A percentile compares a stretch with the other conserved stretches of the same genome.
These are phyloP conservation scores for Euclidium syriacum DNA, from an alignment of 345 rosid genomes.

Conservation along the genomic window DNA sequence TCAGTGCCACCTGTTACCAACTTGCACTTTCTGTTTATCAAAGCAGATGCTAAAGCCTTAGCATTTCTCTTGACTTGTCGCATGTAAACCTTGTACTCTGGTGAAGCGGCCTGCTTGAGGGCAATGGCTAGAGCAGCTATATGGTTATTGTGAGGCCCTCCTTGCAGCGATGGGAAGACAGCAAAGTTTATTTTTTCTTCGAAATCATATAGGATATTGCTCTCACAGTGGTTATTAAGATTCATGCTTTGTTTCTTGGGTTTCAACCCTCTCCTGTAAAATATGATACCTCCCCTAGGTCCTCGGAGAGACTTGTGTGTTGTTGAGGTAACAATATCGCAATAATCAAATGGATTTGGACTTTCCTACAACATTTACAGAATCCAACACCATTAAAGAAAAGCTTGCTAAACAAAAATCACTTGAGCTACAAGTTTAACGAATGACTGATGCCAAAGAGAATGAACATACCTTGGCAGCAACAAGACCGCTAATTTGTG, in stretches of 20 bases:
- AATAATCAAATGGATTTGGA: conserved; percentile 71
- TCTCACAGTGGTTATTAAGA: conserved; percentile 49
- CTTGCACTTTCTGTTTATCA: conserved; percentile 65
- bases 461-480: conserved; percentile 70
- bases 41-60: conserved; percentile 67
- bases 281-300: conserved; percentile 91
- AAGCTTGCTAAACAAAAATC: neutral
- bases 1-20: conserved; percentile 88
- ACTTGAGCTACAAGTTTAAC: conserved; percentile 1
- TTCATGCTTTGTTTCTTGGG: conserved; percentile 53
- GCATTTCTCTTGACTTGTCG: conserved; percentile 86
- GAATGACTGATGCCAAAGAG: neutral
- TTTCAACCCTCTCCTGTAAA: conserved; percentile 71
- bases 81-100: conserved; percentile 75
- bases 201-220: conserved; percentile 55
- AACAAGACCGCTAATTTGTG: conserved; percentile 76
- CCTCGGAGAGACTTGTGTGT: conserved; percentile 92
- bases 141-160: conserved; percentile 94
- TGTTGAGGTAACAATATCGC: conserved; percentile 91
- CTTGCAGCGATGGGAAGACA: conserved; percentile 86
- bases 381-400: conserved; percentile 3
- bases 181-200: conserved; percentile 90
- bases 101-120: conserved; percentile 82
- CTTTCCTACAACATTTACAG: conserved; percentile 44
- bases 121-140: conserved; percentile 97